Evolutionary conservation across 352 stramenopile species (phyloP).

Genomic region (Globisporangium iwayamae): DNA sequence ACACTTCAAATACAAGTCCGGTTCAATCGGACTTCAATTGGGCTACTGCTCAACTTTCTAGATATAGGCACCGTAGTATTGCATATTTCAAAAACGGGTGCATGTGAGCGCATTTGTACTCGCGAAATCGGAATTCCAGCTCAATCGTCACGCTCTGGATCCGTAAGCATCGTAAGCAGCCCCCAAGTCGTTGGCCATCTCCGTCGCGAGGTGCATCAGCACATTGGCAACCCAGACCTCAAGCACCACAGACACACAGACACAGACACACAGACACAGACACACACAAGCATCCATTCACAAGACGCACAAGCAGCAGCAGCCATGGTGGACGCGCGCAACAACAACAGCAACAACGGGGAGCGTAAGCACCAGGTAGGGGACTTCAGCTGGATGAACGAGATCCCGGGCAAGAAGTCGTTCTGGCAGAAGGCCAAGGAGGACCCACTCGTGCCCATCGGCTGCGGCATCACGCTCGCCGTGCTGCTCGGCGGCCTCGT

Average conservation of each 20-base stretch:
- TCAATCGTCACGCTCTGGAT: neutral
- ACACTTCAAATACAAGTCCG: neutral
- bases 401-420: conserved; percentile 58
- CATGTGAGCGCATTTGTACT: too few relatives aligned
- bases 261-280: too few relatives aligned
- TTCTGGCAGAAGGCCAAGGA: conserved; percentile 63
- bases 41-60: neutral
- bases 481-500: conserved; percentile 66
- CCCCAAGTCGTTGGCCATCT: neutral
- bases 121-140: neutral
- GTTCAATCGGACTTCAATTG: neutral
- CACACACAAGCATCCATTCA: too few relatives aligned
- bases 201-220: neutral
- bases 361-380: conserved; percentile 27
- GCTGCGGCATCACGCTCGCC: conserved; percentile 54
- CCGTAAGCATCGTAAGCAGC: too few relatives aligned
- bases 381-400: conserved; percentile 69
- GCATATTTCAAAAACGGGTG: too few relatives aligned
- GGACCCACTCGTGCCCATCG: conserved; percentile 73
- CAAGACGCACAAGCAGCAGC: neutral
- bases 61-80: too few relatives aligned
- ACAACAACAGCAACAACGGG: neutral
- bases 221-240: too few relatives aligned
- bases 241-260: too few relatives aligned
- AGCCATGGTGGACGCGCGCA: neutral